These are phyloP conservation scores for Cicer bijugum DNA, from an alignment of 306 rosid genomes.

Conservation along the genomic window DNA sequence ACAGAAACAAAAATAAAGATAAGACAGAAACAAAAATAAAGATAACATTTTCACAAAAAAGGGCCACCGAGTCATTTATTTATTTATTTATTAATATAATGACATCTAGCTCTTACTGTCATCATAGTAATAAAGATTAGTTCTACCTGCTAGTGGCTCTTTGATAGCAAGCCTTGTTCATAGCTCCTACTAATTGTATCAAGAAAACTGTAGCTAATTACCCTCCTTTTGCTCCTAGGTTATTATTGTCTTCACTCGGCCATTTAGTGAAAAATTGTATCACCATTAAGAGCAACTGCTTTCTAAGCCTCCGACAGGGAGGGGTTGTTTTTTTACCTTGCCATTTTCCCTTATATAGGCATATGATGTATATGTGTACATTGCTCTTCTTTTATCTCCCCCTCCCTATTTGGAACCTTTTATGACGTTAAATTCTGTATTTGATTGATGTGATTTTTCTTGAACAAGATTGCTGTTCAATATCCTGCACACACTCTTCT, in stretches of 20 bases:
- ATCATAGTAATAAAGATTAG: background rate
- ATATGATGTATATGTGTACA: slow-evolving; percentile 8
- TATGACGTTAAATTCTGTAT: slow-evolving; percentile 21
- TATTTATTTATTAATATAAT: background rate
- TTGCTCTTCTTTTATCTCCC: background rate
- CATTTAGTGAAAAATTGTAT: background rate
- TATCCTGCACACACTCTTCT: slow-evolving; percentile 12
- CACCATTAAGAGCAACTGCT: slow-evolving; percentile 11
- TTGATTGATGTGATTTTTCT: slow-evolving; percentile 26
- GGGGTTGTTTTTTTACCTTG: background rate
- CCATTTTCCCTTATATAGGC: background rate
- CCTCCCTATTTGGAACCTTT: slow-evolving; percentile 5
- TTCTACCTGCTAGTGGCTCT: background rate
- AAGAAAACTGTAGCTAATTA: background rate
- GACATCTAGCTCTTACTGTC: background rate
- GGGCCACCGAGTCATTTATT: background rate
- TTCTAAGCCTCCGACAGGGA: background rate
- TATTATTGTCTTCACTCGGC: background rate
- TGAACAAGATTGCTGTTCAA: slow-evolving; percentile 35
- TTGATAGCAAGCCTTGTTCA: background rate
- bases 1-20: slow-evolving; percentile 17
- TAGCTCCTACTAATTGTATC: background rate
- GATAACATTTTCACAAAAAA: background rate
- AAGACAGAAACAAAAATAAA: slow-evolving; percentile 5
- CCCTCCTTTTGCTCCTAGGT: slow-evolving; percentile 1